These are phyloP conservation scores for Penicillium longicatenatum DNA, from an alignment of 495 filamentous ascomycete species.

Conservation along the genomic window DNA sequence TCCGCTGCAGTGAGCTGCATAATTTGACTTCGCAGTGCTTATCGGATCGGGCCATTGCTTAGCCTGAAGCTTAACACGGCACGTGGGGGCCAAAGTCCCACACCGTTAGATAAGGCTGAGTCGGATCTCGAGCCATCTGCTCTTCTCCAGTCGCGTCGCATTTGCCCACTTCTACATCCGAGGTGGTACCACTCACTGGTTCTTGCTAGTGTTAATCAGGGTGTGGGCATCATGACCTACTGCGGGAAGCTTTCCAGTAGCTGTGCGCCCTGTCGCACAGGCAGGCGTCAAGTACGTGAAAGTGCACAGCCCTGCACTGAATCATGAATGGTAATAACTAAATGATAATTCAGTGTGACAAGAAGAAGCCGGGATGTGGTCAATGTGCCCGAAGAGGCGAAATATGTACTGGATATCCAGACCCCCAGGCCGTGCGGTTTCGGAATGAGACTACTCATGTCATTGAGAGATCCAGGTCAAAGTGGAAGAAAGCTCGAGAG, in stretches of 20 bases:
- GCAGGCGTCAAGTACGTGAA: neutral
- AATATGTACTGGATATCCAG: neutral
- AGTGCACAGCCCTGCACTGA: neutral
- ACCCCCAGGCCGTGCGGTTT: slow-evolving; percentile 5
- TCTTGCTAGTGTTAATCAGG: no score
- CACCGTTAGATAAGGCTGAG: no score
- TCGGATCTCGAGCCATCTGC: no score
- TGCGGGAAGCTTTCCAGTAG: neutral
- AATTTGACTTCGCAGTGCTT: no score
- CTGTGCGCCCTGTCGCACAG: neutral
- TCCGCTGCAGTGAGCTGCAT: no score
- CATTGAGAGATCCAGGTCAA: neutral
- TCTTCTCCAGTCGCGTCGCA: no score
- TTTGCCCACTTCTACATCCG: no score
- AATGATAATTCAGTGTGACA: neutral
- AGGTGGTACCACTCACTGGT: no score
- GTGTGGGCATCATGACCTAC: neutral
- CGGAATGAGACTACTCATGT: neutral
- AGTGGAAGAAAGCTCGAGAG: neutral
- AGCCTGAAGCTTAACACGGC: neutral
- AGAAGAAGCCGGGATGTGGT: neutral
- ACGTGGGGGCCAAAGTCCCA: neutral
- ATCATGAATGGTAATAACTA: no score
- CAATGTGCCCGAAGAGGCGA: neutral
- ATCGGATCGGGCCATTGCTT: neutral